Conservation (phyloP, 2,329 filamentous ascomycete genomes). For the Botrytis fragariae region DNA sequence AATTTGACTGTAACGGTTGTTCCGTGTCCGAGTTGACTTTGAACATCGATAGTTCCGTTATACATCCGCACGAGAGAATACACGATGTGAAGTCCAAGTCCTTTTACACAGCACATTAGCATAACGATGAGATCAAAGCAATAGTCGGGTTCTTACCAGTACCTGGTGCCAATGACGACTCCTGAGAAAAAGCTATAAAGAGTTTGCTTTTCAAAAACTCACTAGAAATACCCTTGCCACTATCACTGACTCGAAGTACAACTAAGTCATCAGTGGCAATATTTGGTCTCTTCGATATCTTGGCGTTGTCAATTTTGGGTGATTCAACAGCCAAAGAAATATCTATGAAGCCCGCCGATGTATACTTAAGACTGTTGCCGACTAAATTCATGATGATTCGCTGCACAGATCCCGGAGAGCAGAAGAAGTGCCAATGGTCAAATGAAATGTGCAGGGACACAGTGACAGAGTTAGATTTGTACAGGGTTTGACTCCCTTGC, state of each 20-base stretch:
- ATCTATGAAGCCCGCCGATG: constrained; percentile 48
- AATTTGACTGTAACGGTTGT: constrained; percentile 50
- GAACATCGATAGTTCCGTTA: constrained; percentile 56
- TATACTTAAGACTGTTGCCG: constrained; percentile 61
- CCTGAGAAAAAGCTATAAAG: constrained; percentile 60
- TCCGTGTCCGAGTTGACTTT: constrained; percentile 50
- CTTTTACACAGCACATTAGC: constrained; percentile 4
- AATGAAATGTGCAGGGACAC: constrained; percentile 21
- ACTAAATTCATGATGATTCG: constrained; percentile 57
- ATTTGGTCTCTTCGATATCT: not conserved
- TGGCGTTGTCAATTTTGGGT: constrained; percentile 6
- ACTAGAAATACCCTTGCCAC: constrained; percentile 60
- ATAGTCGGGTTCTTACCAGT: constrained; percentile 43
- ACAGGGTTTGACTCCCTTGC: not conserved
- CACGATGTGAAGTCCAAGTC: constrained; percentile 59
- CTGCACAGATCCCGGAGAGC: constrained; percentile 51
- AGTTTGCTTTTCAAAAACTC: constrained; percentile 58
- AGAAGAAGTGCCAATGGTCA: constrained; percentile 39
- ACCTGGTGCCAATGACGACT: constrained; percentile 56
- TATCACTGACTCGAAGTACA: constrained; percentile 52
- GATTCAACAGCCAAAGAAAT: constrained; percentile 30
- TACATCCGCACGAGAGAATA: constrained; percentile 56
- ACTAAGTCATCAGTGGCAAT: constrained; percentile 1
- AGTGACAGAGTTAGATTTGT: not conserved
- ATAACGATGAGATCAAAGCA: too few relatives aligned